Conservation (phyloP, 345 rosid species). For the Jatropha curcas region DNA sequence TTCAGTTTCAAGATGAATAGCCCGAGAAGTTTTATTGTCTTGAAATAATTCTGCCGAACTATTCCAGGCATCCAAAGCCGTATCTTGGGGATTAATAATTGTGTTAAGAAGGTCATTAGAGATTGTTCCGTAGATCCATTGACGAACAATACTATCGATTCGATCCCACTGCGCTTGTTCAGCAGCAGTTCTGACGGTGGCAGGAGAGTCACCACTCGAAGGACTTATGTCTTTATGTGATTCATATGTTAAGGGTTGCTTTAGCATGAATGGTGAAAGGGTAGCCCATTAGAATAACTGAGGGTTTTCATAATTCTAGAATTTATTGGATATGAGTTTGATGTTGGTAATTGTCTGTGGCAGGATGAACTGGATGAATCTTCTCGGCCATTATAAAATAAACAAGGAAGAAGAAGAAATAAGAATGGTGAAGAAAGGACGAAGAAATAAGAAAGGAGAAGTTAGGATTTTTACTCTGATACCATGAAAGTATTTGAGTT, state of each 20-base stretch:
- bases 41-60: not conserved
- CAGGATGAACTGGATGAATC: too few species aligned
- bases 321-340: too few species aligned
- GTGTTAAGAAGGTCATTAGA: not conserved
- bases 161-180: conserved; percentile 4
- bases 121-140: conserved; percentile 6
- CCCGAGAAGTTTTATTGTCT: conserved; percentile 1
- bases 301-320: too few species aligned
- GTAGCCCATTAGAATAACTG: too few species aligned
- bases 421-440: too few species aligned
- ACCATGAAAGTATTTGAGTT: not conserved
- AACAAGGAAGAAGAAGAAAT: conserved; percentile 1
- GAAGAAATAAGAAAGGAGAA: not conserved
- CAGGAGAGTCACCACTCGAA: too few species aligned
- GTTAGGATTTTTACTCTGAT: not conserved
- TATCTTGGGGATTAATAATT: not conserved
- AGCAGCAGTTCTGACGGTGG: not conserved
- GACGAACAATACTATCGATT: conserved; percentile 4
- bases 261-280: too few species aligned
- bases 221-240: too few species aligned
- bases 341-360: too few species aligned
- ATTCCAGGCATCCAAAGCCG: conserved; percentile 5
- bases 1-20: not conserved
- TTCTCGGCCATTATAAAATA: too few species aligned
- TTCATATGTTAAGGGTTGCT: too few species aligned